Evolutionary conservation across 2,329 filamentous ascomycete genomes (phyloP).

Genomic region (Cytospora paraplurivora): DNA sequence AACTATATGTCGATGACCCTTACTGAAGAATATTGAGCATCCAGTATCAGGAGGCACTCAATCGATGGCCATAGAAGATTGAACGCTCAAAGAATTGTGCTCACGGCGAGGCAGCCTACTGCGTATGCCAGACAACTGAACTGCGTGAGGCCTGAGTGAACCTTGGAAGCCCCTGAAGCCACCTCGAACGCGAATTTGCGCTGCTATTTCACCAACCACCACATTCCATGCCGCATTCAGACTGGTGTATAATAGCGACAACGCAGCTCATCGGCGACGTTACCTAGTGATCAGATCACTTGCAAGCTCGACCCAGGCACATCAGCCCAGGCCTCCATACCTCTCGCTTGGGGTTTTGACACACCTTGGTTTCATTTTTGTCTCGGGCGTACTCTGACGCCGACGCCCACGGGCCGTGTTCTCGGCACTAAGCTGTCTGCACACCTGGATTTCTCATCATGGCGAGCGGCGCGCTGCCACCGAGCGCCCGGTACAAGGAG

Average conservation of each 20-base stretch:
- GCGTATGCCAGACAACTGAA: background rate
- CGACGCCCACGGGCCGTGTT: background rate
- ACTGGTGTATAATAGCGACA: background rate
- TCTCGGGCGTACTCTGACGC: background rate
- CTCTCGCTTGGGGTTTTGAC: background rate
- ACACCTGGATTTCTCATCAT: slow-evolving; percentile 12
- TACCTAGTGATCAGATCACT: slow-evolving; percentile 3
- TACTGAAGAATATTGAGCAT: background rate
- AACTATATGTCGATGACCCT: background rate
- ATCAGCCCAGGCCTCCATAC: background rate
- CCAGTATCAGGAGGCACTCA: background rate
- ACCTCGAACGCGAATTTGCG: background rate
- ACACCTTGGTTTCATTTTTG: background rate
- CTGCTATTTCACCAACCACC: background rate
- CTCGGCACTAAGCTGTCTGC: background rate
- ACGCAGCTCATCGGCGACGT: slow-evolving; percentile 14
- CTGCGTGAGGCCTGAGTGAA: background rate
- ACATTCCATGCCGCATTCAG: slow-evolving; percentile 19
- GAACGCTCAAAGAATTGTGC: background rate
- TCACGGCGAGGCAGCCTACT: background rate
- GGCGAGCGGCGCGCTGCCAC: slow-evolving; percentile 27
- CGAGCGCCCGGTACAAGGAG: slow-evolving; percentile 23
- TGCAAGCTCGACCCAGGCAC: background rate
- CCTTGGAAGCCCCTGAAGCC: background rate
- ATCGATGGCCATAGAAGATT: background rate